Base-by-base conservation (phyloP, 129 eudicot genomes). In the Gnaphalium uliginosum region DNA sequence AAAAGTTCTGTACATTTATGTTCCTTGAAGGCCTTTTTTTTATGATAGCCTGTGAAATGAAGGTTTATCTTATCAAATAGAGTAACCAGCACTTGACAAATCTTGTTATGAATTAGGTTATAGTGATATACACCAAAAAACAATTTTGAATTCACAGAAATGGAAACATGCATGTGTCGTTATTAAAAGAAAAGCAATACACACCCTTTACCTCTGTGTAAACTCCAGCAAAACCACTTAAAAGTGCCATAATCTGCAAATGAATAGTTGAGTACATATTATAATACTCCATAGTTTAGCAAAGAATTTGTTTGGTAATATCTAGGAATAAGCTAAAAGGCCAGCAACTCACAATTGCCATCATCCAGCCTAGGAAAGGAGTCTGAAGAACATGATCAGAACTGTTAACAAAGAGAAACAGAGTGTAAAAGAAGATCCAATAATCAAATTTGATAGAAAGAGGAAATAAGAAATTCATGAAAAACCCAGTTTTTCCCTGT, bases 181-280 rank as follows among this genome's bases (percentile, higher is more conserved):
- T 17, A 56, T 22, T 19, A 22, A 21, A 26, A 64, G 68, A 64
- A 18, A 5, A 29, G 35, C 69, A 64, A 68, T 37, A 63, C 35
- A 21, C 70, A 68, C 58, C 27, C 43, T 54, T 73, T 88, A 94
- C 99, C 99, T 94, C 99, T 21, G 99, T 94, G 87, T 94, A 94
- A 22, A 94, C 99, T 66, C 99, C 99, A 78, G 99, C 99, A 89
- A 94, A 94, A 76, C 99, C 99, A 76, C 99, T 94, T 68, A 94
- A 83, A 75, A 91, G 97, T 76, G 97, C 98, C 98, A 94, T 94
- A 66, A 90, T 70, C 98, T 94, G 89, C 80, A 77, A 79, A 78
- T n/a, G 32, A 72, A 80, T 76, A 27, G 56, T 41, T 2, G 13
- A 72, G 48, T 41, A 15, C 58, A 65, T 41, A 72, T 66, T 65